Conservation (phyloP, 768 basidiomycete species). For the Macrolepiota albuminosa region DNA sequence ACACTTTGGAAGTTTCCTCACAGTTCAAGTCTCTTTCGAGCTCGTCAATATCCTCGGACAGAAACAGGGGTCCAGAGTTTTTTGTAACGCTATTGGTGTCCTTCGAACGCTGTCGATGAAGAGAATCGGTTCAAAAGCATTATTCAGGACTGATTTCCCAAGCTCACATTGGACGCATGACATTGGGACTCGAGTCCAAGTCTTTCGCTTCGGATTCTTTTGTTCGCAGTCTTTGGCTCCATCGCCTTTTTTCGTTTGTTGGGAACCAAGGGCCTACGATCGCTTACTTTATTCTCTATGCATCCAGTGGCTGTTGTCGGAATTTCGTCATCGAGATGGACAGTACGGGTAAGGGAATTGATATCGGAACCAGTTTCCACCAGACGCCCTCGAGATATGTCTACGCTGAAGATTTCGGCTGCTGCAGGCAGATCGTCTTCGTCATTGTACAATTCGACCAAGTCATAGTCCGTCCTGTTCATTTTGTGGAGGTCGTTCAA, state of each 20-base stretch:
- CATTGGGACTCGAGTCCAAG: not conserved
- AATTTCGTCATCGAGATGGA: slow-evolving; percentile 22
- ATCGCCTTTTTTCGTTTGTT: not conserved
- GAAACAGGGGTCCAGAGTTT: slow-evolving; percentile 4
- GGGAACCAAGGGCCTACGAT: not conserved
- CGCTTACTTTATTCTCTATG: not conserved
- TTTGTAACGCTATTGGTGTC: not conserved
- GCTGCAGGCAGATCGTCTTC: slow-evolving; percentile 43
- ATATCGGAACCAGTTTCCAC: slow-evolving; percentile 34
- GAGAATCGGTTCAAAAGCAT: not conserved
- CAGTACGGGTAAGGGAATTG: slow-evolving; percentile 36
- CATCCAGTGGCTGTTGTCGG: not conserved
- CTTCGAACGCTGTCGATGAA: not conserved
- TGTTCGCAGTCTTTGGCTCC: not conserved
- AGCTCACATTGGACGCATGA: not conserved
- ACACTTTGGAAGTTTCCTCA: not conserved
- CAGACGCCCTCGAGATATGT: slow-evolving; percentile 13
- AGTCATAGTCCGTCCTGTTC: slow-evolving; percentile 16
- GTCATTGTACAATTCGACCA: slow-evolving; percentile 30
- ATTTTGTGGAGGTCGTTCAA: slow-evolving; percentile 24
- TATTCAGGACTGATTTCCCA: not conserved
- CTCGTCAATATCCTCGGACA: slow-evolving; percentile 3
- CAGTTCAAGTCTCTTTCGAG: not conserved
- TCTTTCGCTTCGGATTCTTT: not conserved
- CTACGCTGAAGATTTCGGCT: slow-evolving; percentile 21